phyloP scores from a whole-genome alignment of 2,329 filamentous ascomycete species.

The Grosmannia huntii region DNA sequence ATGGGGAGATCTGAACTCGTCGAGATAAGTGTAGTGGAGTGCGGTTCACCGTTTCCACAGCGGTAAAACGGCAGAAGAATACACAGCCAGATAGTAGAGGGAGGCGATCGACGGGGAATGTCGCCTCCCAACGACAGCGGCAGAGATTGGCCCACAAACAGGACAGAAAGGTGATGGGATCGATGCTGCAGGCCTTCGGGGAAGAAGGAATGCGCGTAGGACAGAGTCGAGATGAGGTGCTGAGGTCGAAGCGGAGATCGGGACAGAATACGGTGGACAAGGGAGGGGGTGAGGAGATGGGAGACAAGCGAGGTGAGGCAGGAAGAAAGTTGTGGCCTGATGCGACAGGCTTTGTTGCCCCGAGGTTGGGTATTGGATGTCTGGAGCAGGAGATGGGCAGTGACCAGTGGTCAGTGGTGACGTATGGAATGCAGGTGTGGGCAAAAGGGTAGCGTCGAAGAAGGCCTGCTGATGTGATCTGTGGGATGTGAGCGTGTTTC shows the following conservation, averaged over 20 bases:
- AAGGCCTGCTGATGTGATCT: neutral
- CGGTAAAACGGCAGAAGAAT: neutral
- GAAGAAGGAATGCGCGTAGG: neutral
- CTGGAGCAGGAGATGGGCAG: neutral
- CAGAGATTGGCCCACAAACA: neutral
- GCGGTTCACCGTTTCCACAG: neutral
- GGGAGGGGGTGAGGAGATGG: neutral
- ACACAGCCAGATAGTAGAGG: neutral
- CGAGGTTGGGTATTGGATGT: neutral
- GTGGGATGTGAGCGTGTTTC: neutral
- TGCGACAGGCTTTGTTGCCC: slow-evolving; percentile 3
- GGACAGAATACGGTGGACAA: neutral
- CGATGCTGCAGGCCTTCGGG: neutral
- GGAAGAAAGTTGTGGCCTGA: slow-evolving; percentile 11
- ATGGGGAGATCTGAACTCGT: neutral
- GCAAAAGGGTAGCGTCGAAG: neutral
- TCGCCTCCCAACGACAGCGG: slow-evolving; percentile 2
- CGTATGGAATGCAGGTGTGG: neutral
- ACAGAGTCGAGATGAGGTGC: neutral
- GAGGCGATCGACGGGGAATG: slow-evolving; percentile 1
- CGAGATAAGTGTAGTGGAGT: neutral
- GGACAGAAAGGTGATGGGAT: neutral
- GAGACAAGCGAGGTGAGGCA: neutral
- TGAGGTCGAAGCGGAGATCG: neutral
- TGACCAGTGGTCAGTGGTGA: neutral